A percentile compares a stretch with the other conserved stretches of the same genome.
These are phyloP conservation scores for Tylopilus sp. DNA, from an alignment of 1,284 basidiomycete species.

Conservation along the genomic window DNA sequence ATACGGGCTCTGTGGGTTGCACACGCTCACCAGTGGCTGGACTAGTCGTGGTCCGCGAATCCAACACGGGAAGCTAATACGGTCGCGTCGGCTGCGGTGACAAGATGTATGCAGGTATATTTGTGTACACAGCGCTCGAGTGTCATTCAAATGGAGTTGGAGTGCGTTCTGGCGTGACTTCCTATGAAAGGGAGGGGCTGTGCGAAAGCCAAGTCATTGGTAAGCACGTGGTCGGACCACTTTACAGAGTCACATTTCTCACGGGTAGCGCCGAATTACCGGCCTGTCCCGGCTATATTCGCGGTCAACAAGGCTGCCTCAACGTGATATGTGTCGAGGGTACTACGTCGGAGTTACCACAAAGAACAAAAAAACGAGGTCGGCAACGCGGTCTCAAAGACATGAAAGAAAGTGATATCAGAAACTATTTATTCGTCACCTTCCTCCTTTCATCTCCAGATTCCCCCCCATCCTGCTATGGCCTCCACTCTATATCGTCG, in stretches of 20 bases:
- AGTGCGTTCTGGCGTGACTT: conserved; percentile 13
- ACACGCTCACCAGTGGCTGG: conserved; percentile 1
- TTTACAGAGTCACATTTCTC: conserved; percentile 30
- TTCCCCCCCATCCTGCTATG: conserved; percentile 19
- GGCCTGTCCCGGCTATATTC: conserved; percentile 17
- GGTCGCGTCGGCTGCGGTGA: conserved; percentile 48
- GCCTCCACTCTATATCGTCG: conserved; percentile 33
- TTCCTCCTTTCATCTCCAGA: conserved; percentile 20
- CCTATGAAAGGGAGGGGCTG: conserved; percentile 20
- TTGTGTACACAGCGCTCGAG: conserved; percentile 19
- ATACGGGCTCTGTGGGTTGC: background rate
- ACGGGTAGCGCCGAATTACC: conserved; percentile 19
- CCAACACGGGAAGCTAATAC: conserved; percentile 70
- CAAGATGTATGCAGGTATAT: conserved; percentile 6
- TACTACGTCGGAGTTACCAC: conserved; percentile 36
- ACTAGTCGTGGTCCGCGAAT: conserved; percentile 58
- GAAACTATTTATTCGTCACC: conserved; percentile 29
- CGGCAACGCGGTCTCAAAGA: conserved; percentile 37
- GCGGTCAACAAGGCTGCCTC: conserved; percentile 34
- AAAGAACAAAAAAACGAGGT: conserved; percentile 40
- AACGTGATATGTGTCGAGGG: conserved; percentile 34
- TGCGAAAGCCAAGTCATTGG: conserved; percentile 9
- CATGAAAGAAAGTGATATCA: conserved; percentile 35
- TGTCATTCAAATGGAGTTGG: conserved; percentile 9
- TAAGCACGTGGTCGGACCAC: conserved; percentile 25